Evolutionary conservation across 345 rosid genomes (phyloP).

Genomic region (Eucalyptus sp.): DNA sequence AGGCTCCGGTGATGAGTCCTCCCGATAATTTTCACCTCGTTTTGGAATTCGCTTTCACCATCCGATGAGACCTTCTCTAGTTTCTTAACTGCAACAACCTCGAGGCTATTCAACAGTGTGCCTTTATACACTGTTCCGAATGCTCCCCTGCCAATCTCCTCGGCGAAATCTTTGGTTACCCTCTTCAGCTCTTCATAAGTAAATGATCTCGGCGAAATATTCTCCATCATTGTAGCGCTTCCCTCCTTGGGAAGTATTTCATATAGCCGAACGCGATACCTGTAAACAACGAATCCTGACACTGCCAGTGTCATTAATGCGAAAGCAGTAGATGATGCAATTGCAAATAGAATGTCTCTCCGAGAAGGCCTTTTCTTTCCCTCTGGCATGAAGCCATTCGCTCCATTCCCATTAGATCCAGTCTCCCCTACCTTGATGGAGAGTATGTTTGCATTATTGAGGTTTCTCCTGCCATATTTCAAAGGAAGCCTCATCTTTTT

Average conservation of each 20-base stretch:
- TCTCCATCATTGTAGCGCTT: background rate
- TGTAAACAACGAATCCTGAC: background rate
- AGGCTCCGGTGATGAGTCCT: conserved; percentile 14
- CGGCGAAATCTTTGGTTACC: conserved; percentile 4
- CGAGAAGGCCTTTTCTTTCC: background rate
- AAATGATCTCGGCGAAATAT: background rate
- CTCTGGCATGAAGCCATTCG: background rate
- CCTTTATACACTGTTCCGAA: conserved; percentile 1
- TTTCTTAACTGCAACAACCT: conserved; percentile 1
- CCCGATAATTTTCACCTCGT: conserved; percentile 10
- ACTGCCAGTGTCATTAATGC: background rate
- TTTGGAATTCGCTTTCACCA: conserved; percentile 10
- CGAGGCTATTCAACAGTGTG: background rate
- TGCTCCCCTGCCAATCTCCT: conserved; percentile 17
- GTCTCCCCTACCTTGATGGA: background rate
- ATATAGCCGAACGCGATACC: background rate
- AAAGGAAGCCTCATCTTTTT: conserved; percentile 4
- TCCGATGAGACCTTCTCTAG: background rate
- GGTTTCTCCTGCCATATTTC: background rate
- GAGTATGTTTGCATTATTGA: background rate
- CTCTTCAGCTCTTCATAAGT: background rate
- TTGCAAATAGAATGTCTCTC: background rate
- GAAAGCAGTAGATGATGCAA: background rate
- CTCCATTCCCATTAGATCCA: background rate
- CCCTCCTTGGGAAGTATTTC: background rate